A percentile compares a stretch with the other conserved stretches of the same genome.
Evolutionary conservation across 345 rosid species (phyloP).

Genomic region (Populus pruinosa): DNA sequence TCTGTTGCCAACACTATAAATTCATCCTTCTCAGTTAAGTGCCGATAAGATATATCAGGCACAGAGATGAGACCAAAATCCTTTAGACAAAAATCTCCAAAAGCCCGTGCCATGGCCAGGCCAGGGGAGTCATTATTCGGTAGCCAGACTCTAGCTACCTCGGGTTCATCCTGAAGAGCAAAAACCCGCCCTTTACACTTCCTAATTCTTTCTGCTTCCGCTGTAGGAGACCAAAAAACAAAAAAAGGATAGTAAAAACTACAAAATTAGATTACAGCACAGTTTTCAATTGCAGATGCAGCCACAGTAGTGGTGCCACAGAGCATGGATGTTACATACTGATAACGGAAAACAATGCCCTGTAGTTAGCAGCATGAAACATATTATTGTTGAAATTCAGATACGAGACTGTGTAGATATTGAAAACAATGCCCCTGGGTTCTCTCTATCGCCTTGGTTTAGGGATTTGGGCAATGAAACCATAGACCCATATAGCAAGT

Average conservation of each 20-base stretch:
- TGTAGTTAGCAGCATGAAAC: not conserved
- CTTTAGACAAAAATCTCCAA: slow-evolving; percentile 98
- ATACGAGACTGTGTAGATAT: no score
- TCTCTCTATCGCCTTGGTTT: no score
- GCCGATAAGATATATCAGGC: slow-evolving; percentile 73
- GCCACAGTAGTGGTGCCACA: not conserved
- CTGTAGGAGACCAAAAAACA: slow-evolving; percentile 34
- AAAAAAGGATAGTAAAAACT: not conserved
- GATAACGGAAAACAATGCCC: not conserved
- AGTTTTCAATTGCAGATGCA: not conserved
- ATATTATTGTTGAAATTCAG: no score
- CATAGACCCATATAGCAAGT: no score
- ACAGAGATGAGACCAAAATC: slow-evolving; percentile 95
- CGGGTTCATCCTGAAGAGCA: slow-evolving; percentile 95
- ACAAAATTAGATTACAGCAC: not conserved
- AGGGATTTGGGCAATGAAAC: no score
- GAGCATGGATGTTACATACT: not conserved
- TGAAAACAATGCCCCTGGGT: no score
- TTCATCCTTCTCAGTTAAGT: slow-evolving; percentile 68
- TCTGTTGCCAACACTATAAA: slow-evolving; percentile 94
- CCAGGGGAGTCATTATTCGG: slow-evolving; percentile 95
- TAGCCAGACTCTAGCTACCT: slow-evolving; percentile 93
- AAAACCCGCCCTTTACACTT: slow-evolving; percentile 86
- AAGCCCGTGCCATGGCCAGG: slow-evolving; percentile 99
- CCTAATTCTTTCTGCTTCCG: slow-evolving; percentile 91